Conservation (phyloP, 2,329 filamentous ascomycete genomes). For the Colletotrichum salicis region DNA sequence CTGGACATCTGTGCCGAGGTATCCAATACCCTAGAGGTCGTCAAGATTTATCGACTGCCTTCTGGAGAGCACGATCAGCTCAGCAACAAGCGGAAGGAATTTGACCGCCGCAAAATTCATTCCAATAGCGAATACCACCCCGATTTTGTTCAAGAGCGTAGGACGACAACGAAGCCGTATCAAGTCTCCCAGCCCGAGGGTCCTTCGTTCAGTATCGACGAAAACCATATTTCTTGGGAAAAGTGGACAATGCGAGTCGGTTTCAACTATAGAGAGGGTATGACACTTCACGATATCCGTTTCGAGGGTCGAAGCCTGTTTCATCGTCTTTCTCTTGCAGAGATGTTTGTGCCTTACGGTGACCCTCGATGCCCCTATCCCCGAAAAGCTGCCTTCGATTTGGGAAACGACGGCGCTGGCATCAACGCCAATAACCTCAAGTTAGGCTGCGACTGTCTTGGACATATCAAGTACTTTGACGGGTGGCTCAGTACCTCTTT, state of each 20-base stretch:
- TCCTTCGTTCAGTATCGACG: constrained; percentile 54
- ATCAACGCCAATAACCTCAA: constrained; percentile 73
- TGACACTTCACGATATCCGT: constrained; percentile 74
- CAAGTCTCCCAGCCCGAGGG: constrained; percentile 50
- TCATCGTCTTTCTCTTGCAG: constrained; percentile 73
- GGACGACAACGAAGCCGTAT: constrained; percentile 49
- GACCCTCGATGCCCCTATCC: constrained; percentile 73
- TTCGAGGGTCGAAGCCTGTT: constrained; percentile 75
- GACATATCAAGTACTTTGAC: constrained; percentile 63
- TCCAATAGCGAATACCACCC: constrained; percentile 46
- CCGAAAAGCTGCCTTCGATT: constrained; percentile 76
- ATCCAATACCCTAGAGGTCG: constrained; percentile 59
- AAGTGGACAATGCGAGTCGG: constrained; percentile 76
- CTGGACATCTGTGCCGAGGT: constrained; percentile 64
- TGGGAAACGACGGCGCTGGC: constrained; percentile 74
- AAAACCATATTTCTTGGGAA: constrained; percentile 64
- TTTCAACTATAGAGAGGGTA: constrained; percentile 77
- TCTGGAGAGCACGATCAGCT: constrained; percentile 48
- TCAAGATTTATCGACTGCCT: constrained; percentile 60
- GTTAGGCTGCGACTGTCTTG: constrained; percentile 76
- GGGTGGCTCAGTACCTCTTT: constrained; percentile 45
- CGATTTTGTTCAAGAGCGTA: constrained; percentile 39
- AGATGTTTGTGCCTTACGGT: constrained; percentile 78
- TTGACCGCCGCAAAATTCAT: constrained; percentile 55
- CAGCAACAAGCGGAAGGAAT: constrained; percentile 48